Conservation (phyloP, 2,329 filamentous ascomycete species). For the Capronia americana region DNA sequence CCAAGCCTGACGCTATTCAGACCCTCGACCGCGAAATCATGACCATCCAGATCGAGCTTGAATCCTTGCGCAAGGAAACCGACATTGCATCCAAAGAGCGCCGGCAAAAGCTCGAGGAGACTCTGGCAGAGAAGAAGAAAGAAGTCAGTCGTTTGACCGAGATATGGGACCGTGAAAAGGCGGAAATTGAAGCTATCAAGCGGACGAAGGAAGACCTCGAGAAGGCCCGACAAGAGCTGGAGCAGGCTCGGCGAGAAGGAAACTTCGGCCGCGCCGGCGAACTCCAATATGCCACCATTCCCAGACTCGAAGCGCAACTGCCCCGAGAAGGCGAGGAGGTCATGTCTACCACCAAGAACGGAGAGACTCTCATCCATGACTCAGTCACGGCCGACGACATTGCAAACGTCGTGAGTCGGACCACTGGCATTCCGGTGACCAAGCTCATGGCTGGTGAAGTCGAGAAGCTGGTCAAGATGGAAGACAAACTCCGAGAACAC, state of each 20-base stretch:
- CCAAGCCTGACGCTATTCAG: conserved; percentile 93
- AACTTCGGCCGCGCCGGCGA: conserved; percentile 92
- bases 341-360: conserved; percentile 46
- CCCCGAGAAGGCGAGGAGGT: conserved; percentile 69
- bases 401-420: conserved; percentile 84
- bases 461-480: conserved; percentile 95
- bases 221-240: conserved; percentile 80
- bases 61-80: conserved; percentile 91
- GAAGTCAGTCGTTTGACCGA: conserved; percentile 76
- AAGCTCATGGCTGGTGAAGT: conserved; percentile 93
- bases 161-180: conserved; percentile 88
- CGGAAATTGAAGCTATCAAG: conserved; percentile 86
- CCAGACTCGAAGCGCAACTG: conserved; percentile 76
- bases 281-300: conserved; percentile 86
- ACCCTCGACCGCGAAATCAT: conserved; percentile 92
- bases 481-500: conserved; percentile 80
- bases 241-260: conserved; percentile 83
- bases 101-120: conserved; percentile 80
- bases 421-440: conserved; percentile 89
- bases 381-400: conserved; percentile 96
- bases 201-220: conserved; percentile 88
- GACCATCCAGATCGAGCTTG: conserved; percentile 95
- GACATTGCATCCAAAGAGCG: conserved; percentile 88
- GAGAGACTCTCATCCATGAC: conserved; percentile 79
- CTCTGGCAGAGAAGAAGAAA: conserved; percentile 76